A percentile compares a stretch with the other conserved stretches of the same genome.
Conservation (phyloP, 139 green algal species). For the Dunaliella sp. region DNA sequence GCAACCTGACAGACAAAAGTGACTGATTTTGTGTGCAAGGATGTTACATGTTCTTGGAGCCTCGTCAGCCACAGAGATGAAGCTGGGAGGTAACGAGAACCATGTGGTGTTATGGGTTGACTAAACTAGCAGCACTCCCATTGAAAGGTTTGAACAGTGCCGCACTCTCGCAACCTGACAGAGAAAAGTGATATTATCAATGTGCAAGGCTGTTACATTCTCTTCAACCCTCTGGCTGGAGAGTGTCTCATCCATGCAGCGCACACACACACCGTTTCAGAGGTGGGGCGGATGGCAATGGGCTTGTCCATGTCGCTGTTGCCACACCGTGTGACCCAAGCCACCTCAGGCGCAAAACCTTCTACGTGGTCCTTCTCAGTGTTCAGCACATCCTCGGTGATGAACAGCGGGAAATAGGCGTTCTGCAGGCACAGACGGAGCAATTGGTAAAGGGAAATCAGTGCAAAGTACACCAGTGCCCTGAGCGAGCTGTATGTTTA, state of each 20-base stretch:
- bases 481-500: too few species aligned
- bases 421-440: too few species aligned
- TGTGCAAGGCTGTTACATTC: too few species aligned
- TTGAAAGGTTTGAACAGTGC: neutral
- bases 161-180: neutral
- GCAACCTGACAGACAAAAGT: too few species aligned
- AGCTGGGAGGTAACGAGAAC: neutral
- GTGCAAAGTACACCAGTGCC: too few species aligned
- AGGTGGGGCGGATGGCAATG: constrained; percentile 96
- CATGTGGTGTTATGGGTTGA: neutral
- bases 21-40: too few species aligned
- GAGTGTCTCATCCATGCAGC: too few species aligned
- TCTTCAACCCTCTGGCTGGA: too few species aligned
- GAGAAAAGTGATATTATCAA: too few species aligned
- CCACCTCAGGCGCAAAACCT: constrained; percentile 68
- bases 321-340: constrained; percentile 94
- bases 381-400: constrained; percentile 92
- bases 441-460: too few species aligned
- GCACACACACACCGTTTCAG: constrained; percentile 76
- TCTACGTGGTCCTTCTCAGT: constrained; percentile 99
- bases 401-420: constrained; percentile 98
- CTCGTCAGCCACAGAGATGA: neutral
- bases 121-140: constrained; percentile 1
- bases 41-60: constrained; percentile 12
- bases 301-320: constrained; percentile 88